Evolutionary conservation across 164 flowering plant genomes (phyloP), one percentile per base, ranked within the genome.

Genomic region (Tetracentron sinense): DNA sequence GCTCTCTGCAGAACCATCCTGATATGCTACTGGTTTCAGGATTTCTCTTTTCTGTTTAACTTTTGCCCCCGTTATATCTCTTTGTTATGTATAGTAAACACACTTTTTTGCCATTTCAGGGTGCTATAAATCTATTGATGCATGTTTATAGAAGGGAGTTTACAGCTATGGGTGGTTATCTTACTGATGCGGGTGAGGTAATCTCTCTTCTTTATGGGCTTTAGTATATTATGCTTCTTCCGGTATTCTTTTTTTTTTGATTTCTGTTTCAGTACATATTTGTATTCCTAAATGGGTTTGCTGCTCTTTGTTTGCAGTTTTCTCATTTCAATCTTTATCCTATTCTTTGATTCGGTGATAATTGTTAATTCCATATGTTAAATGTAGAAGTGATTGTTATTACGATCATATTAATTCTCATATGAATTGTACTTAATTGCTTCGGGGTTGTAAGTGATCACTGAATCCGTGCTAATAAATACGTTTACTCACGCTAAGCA

Each of bases 161-260:
- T 68, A 20, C 79, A 27, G 79, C 86, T 48, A 92, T 92, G 86
- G 97, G 97, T 64, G 99, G 97, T 64, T 92, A 95, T 80, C 97
- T 95, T 68, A 92, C 97, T 52, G 91, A 88, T 74, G 83, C 87
- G 46, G 97, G 99, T 74, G 97, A 95, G 94, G 99, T 94, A 89
- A 81, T 62, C 33, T 42, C 28, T 68, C 47, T 59, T 62, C 56
- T 28, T 64, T 33, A 22, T 17, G 0, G 5, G 10, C 22, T 54
- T 50, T 17, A 7, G 20, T 28, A 15, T 16, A 30, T 25, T 7
- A 15, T 26, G 31, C 35, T 0, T 17, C 22, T 12, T 6, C 19
- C 5, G 50, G 6, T 19, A 17, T 17, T 47, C 2, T 47, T 2
- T 47, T 7, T 38, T 38, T 38, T 8, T 4, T 8, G 38, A 8